Percentiles rank a stretch among this genome's conserved stretches.
phyloP scores from a whole-genome alignment of 78 protist genomes.

The Protostelium mycophagum region DNA sequence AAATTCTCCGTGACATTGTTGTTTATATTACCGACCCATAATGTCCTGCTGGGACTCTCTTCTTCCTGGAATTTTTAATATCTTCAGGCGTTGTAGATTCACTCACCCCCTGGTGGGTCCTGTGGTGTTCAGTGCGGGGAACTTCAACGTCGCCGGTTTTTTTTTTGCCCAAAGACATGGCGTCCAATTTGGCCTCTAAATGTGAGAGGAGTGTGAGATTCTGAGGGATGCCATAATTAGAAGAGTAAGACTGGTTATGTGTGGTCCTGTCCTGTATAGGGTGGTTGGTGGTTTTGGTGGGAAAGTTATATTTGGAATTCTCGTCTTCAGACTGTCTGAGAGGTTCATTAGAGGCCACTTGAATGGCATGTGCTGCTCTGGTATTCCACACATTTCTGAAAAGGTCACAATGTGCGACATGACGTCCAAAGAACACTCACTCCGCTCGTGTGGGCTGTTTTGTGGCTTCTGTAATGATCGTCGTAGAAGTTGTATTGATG shows the following conservation, averaged over 20 bases:
- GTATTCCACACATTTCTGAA: background rate
- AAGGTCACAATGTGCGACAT: background rate
- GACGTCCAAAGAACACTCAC: too few relatives aligned
- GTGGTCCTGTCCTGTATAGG: background rate
- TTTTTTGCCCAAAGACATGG: background rate
- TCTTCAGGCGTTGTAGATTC: too few relatives aligned
- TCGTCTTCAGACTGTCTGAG: background rate
- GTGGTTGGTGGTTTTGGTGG: background rate
- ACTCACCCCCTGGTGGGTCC: too few relatives aligned
- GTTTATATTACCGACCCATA: conserved; percentile 68
- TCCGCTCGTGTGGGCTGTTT: too few relatives aligned
- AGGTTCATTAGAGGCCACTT: background rate
- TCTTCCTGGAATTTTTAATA: background rate
- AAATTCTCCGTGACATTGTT: conserved; percentile 52
- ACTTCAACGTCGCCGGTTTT: background rate
- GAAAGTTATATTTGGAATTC: background rate
- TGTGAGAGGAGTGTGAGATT: background rate
- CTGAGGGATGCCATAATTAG: background rate
- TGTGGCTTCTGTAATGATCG: background rate
- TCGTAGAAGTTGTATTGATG: background rate
- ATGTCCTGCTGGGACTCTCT: conserved; percentile 36
- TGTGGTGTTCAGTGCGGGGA: too few relatives aligned
- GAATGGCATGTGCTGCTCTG: background rate
- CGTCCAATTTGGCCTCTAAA: background rate
- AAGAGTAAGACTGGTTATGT: background rate